Base-by-base conservation (phyloP, 306 rosid genomes). In the Lathyrus tuberosus region DNA sequence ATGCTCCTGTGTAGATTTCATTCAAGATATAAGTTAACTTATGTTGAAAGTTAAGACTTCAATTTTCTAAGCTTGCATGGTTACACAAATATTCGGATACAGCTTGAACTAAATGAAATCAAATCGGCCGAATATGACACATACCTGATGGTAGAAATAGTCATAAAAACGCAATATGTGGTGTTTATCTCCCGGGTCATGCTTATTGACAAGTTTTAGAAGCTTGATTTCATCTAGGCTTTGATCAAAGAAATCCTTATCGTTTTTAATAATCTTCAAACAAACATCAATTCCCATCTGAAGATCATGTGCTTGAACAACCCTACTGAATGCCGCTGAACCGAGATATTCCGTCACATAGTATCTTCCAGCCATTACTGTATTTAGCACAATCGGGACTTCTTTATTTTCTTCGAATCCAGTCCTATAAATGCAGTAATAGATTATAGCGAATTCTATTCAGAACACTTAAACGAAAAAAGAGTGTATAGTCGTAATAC, bases 371-470 rank as follows among this genome's bases (percentile, higher is more conserved):
- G 95, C 99, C 72, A 95, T 66, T 76, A 95, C 82, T 6, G 89
- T 76, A 70, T 91, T 91, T 74, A 91, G 76, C 78, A 89, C 95
- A 78, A 95, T 86, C 5, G 95, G 96, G 17, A 95, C 67, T 75
- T 95, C 99, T 91, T 91, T 95, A 89, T 76, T 89, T 77, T 84
- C 99, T 86, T 95, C 99, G 76, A 95, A 95, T 70, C 99, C 99
- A 67, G 99, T 95, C 93, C 99, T 95, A 84, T 46, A 78, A 59
- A 78, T 48, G 76, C 78, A 78, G 79, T 37, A 85, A 84, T 67
- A 65, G 17, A 77, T 60, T 37, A 74, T 67, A 56, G 30, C 51
- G 71, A 69, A 67, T 85, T 43, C 86, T 42, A 59, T 64, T 73
- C 33, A 81, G 68, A 78, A 71, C 59, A 80, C 70, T 44, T 18